Evolutionary conservation across 2,329 filamentous ascomycete genomes (phyloP).

Genomic region (Didymella glomerata): DNA sequence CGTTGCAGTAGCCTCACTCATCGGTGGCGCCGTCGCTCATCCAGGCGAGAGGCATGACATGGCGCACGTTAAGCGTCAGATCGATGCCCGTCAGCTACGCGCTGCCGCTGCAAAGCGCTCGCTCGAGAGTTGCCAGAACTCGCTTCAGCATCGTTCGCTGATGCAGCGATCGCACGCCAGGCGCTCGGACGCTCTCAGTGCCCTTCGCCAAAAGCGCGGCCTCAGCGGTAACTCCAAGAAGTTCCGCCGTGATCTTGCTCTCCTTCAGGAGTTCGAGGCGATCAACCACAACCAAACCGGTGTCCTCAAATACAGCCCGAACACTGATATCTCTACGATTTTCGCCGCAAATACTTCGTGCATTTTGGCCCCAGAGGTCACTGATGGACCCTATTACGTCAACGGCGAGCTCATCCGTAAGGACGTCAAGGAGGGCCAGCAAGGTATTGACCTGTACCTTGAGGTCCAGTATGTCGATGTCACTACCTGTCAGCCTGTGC

Average conservation of each 20-base stretch:
- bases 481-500: constrained; percentile 60
- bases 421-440: constrained; percentile 57
- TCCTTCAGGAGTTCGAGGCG: constrained; percentile 40
- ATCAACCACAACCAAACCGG: constrained; percentile 46
- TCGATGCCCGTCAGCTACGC: constrained; percentile 36
- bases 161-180: constrained; percentile 32
- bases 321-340: constrained; percentile 26
- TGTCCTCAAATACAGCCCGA: constrained; percentile 23
- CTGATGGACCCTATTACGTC: constrained; percentile 48
- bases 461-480: constrained; percentile 63
- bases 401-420: constrained; percentile 59
- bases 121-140: constrained; percentile 29
- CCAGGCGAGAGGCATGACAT: constrained; percentile 48
- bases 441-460: constrained; percentile 58
- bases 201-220: constrained; percentile 38
- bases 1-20: constrained; percentile 28
- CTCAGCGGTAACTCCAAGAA: constrained; percentile 34
- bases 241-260: constrained; percentile 40
- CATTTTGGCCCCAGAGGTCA: constrained; percentile 39
- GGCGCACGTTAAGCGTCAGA: constrained; percentile 41
- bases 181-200: constrained; percentile 28
- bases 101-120: constrained; percentile 33
- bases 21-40: constrained; percentile 35
- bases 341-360: constrained; percentile 37
- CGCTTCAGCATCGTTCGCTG: constrained; percentile 29